Conservation (phyloP, 2,329 filamentous ascomycete species). For the Cytospora piceicola region DNA sequence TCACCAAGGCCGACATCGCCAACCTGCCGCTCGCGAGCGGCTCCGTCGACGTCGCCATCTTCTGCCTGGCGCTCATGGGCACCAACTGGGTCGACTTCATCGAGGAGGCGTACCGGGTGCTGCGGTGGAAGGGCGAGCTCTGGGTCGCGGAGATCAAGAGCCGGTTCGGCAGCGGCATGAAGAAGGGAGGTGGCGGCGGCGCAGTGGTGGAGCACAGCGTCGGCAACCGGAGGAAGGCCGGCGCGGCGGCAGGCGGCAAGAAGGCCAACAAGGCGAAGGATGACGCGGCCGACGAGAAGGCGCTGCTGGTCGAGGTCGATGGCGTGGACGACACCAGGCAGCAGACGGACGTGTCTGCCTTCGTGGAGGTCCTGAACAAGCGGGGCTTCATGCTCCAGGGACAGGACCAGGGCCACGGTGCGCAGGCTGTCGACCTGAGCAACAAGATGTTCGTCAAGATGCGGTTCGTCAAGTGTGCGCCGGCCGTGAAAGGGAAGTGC, state of each 20-base stretch:
- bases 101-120: slow-evolving; percentile 89
- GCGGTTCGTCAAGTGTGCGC: slow-evolving; percentile 85
- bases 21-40: slow-evolving; percentile 76
- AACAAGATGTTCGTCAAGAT: slow-evolving; percentile 99
- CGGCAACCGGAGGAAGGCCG: slow-evolving; percentile 64
- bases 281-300: slow-evolving; percentile 54
- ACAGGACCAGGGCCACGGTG: slow-evolving; percentile 64
- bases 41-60: slow-evolving; percentile 84
- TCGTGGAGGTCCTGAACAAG: slow-evolving; percentile 79
- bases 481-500: slow-evolving; percentile 77
- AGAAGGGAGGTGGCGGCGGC: slow-evolving; percentile 48
- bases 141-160: slow-evolving; percentile 98
- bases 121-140: slow-evolving; percentile 92
- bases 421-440: slow-evolving; percentile 70
- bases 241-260: slow-evolving; percentile 43
- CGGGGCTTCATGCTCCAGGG: slow-evolving; percentile 84
- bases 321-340: slow-evolving; percentile 64
- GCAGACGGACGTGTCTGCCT: slow-evolving; percentile 85
- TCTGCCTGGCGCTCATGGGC: slow-evolving; percentile 97
- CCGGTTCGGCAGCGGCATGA: slow-evolving; percentile 67
- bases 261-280: slow-evolving; percentile 51
- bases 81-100: slow-evolving; percentile 98
- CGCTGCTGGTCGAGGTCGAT: slow-evolving; percentile 72
- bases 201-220: slow-evolving; percentile 68
- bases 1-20: slow-evolving; percentile 89